Base-by-base conservation (phyloP, 2,329 filamentous ascomycete species). In the Beauveria sp. region DNA sequence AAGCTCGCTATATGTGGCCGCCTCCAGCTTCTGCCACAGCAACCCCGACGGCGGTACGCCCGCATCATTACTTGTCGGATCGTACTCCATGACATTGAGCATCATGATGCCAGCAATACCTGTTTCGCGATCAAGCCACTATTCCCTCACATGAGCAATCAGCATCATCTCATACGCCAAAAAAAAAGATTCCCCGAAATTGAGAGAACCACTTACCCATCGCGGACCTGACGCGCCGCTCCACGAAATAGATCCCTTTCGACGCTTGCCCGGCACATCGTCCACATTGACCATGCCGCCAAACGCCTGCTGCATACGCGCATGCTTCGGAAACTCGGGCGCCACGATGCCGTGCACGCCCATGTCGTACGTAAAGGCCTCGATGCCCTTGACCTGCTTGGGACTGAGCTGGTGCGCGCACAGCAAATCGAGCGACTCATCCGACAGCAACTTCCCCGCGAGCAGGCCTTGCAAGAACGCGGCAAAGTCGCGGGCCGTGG, bases 161-260 rank as follows among this genome's bases (percentile, higher is more conserved):
- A 60, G 57, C 48, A 52, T 34, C 10, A 24, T 28, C 31, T n/a
- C 31, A 31, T 22, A 52, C 22, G 18, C 28, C 14, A n/a, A 22
- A 14, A 3, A 46, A 40, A 28, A 22, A 38, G 42, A 20, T 12
- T 12, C 10, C 4, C 3, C 4, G 42, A 10, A 20, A 43, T 20
- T 5, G 18, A 12, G 18, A 20, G 18, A 20, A 22, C 14, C 3
- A 71, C 75, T 70, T 65, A 76, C 75, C 77, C 78, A 80, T 61
- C 72, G 73, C 20, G 72, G 70, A 61, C 79, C 79, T 24, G 67
- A 67, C 63, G 75, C 72, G 40, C 78, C 78, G n/a, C 69, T 69
- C 77, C 78, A 80, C 68, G 72, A 76, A 61, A 80, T 62, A 40
- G 76, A 79, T 0, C 77, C 77, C 65, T 72, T 74, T 52, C 67